Base-by-base conservation (phyloP, 495 filamentous ascomycete species). In the Poronia punctata region DNA sequence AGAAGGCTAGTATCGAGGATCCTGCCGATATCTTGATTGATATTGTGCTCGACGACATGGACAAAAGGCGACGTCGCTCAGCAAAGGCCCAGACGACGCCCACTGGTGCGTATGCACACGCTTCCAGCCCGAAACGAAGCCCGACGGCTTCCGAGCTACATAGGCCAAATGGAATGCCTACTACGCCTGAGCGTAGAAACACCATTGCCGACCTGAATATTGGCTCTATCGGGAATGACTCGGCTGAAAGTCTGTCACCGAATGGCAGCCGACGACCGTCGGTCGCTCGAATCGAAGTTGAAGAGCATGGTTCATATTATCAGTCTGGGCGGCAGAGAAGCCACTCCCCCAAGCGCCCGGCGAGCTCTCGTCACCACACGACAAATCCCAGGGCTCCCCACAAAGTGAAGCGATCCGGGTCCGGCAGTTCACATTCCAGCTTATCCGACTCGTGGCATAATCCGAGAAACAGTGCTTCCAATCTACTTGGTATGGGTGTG, bases 21-120 rank as follows among this genome's bases (percentile, higher is more conserved):
- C 89, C 86, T 6, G 78, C 80, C 4, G 92, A 98, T 57, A 70
- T 97, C 29, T 66, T 98, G 41, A 84, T 88, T 35, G 79, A 90
- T 38, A 90, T 98, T 50, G 92, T 98, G 16, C 62, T 97, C 45
- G 92, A 98, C 54, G 92, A 98, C 57, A 89, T 93, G 72, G 88
- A 96, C 55, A 87, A 83, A 63, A 76, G 92, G 30, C 79, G 92
- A 12, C 77, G 85, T 34, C 80, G 92, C 19, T 92, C 89, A 3
- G 83, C 88, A 40, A 96, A 94, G 61, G 70, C 76, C 8, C 85
- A 88, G 41, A 70, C 78, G 18, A 93, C 89, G 3, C 86, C 90
- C 22, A 76, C 78, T 12, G 63, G 78, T 16, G 72, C 76, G 2
- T 84, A 80, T 72, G 68, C 78, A 11, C 71, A 74, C 33, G 66